phyloP scores from a whole-genome alignment of 1,284 basidiomycete species.

The Pseudozyma hubeiensis region DNA sequence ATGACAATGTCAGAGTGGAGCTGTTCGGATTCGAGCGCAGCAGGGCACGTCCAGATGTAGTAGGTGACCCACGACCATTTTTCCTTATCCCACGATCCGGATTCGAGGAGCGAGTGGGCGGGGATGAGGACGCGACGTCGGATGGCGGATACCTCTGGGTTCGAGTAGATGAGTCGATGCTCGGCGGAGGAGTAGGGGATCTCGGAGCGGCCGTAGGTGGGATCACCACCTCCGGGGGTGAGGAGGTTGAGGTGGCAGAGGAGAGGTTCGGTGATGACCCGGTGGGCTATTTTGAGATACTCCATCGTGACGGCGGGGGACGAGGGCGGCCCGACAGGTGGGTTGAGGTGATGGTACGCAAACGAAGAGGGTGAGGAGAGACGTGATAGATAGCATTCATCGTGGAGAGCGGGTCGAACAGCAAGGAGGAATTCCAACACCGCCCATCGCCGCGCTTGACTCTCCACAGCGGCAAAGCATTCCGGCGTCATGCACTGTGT shows the following conservation, averaged over 20 bases:
- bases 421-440: no score
- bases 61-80: slow-evolving; percentile 58
- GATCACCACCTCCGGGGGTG: slow-evolving; percentile 57
- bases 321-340: no score
- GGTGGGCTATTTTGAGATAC: slow-evolving; percentile 43
- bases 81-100: slow-evolving; percentile 38
- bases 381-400: no score
- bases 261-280: slow-evolving; percentile 60
- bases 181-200: slow-evolving; percentile 57
- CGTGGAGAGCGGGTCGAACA: no score
- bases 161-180: slow-evolving; percentile 61
- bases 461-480: no score
- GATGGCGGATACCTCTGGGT: slow-evolving; percentile 55
- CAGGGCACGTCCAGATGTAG: slow-evolving; percentile 59
- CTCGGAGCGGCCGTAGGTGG: slow-evolving; percentile 60
- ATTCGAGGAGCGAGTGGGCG: slow-evolving; percentile 42
- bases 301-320: slow-evolving; percentile 21
- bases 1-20: slow-evolving; percentile 60
- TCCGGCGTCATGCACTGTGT: no score
- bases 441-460: no score
- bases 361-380: background rate
- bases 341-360: background rate
- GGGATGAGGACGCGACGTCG: slow-evolving; percentile 53
- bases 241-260: slow-evolving; percentile 55
- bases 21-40: slow-evolving; percentile 36